Base-by-base conservation (phyloP, 2,329 filamentous ascomycete genomes). In the Calonectria hongkongensis region DNA sequence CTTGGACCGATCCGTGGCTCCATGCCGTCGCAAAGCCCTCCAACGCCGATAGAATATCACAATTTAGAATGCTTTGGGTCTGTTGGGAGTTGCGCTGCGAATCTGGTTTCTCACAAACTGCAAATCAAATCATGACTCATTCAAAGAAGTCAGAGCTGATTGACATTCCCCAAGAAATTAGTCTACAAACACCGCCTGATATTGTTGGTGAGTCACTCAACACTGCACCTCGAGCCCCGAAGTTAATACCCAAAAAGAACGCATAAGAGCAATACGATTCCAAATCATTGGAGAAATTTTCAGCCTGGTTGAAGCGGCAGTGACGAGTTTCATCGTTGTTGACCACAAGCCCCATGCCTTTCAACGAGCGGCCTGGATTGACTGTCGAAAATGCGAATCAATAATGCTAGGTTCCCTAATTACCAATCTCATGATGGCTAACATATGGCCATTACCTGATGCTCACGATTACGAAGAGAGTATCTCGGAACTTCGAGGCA, bases 391-490 rank as follows among this genome's bases (percentile, higher is more conserved):
- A 27, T 83, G 81, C 73, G 82, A 83, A 58, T 83, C 80, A 28
- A 83, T 82, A 79, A 83, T 83, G 16, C 70, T 83, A 0, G 81
- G 80, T 2, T 83, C 81, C 2, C 73, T 83, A 64, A 80, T 79
- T 4, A 83, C 81, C 60, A 82, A 81, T 58, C 78, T 83, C 6
- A 76, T 78, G 21, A 71, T 80, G 30, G 80, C 80, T 3, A 76
- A 76, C 15, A 78, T 83, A 4, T 83, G 80, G 81, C 82, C 81
- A 5, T 66, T 82, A 1, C 80, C 80, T 6, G 77, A 79, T 6
- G 48, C 76, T 3, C 36, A 66, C 3, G 75, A 79, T 21, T 65
- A 79, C 0, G 74, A 81, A 6, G 74, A 78, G 41, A 82, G 79
- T 73, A 70, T 79, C 4, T 39, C 74, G 28, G 68, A 68, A 3